Base-by-base conservation (phyloP, 768 basidiomycete species). In the Agaricus blazei region DNA sequence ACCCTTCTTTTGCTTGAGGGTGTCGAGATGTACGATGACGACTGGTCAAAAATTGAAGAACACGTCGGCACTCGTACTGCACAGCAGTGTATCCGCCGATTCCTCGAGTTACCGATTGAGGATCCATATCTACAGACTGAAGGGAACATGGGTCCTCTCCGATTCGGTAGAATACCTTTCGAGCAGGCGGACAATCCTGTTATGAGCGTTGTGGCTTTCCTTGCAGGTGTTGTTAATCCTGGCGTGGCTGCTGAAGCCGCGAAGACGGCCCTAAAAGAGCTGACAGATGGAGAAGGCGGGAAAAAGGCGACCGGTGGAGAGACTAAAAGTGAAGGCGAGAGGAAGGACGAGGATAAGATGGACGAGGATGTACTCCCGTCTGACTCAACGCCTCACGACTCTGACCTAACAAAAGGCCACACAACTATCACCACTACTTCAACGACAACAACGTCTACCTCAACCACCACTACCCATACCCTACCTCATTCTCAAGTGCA, bases 1-100 rank as follows among this genome's bases (percentile, higher is more conserved):
- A 78, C 87, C 19, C 70, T 99, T 9, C 71, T 90, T 7, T 76
- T 99, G 4, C 78, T 99, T n/a, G 97, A 99, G 68, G 97, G 87
- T 14, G 83, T 99, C 42, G 97, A 99, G 71, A 97, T 99, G 92
- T 93, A 86, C 68, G 93, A 97, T 61, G 96, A 98, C 64, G 96
- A 98, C 64, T 99, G 96, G 96, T 84, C 84, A 23, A 80, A 83
- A 48, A 85, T 98, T 59, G 88, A 95, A 61, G 90, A 93, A 61
- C 95, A 98, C 66, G 94, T 99, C 46, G 90, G 88, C 11, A 90
- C 93, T 26, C 78, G 96, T 43, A 86, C 87, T 2, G 87, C 93
- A 24, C 95, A 98, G 64, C 93, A 97, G 68, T 98, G 97, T 67
- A 88, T 99, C 62, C 85, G 88, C 62, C 90, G 93, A 67, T 99